A percentile compares a stretch with the other conserved stretches of the same genome.
These are phyloP conservation scores for Colletotrichum sp. DNA, from an alignment of 2,329 filamentous ascomycete species.

Conservation along the genomic window DNA sequence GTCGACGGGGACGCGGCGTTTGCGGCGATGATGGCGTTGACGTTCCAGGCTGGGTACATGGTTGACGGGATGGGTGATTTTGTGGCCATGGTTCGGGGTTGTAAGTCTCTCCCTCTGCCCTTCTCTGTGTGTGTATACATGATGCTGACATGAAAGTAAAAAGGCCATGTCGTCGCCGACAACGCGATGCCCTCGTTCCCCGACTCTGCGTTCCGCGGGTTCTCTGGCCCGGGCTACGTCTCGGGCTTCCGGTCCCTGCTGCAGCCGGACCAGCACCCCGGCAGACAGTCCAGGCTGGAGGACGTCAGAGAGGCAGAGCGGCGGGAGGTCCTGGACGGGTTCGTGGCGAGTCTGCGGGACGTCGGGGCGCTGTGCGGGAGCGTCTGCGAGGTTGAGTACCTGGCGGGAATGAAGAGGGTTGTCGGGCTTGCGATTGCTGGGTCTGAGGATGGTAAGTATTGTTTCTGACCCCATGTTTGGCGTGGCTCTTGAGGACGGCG, in stretches of 20 bases:
- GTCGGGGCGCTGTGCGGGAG: constrained; percentile 30
- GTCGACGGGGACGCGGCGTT: constrained; percentile 41
- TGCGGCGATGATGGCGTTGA: constrained; percentile 38
- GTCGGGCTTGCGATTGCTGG: constrained; percentile 28
- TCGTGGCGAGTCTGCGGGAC: constrained; percentile 11
- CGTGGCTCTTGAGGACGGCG: too few species aligned
- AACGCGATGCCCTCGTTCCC: constrained; percentile 23
- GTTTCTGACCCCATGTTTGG: neutral
- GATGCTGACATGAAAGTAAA: neutral
- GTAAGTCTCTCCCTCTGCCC: constrained; percentile 24
- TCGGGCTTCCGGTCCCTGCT: constrained; percentile 27
- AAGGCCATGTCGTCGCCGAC: constrained; percentile 31
- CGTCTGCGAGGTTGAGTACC: constrained; percentile 32
- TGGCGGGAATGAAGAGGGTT: constrained; percentile 35
- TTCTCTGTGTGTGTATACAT: neutral
- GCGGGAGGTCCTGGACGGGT: neutral
- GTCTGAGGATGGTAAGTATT: constrained; percentile 31
- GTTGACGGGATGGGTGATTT: constrained; percentile 44
- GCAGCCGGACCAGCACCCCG: neutral
- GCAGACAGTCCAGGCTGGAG: rapidly evolving
- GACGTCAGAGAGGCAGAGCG: neutral
- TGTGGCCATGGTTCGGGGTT: constrained; percentile 42
- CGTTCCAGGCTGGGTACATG: constrained; percentile 44
- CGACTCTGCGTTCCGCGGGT: constrained; percentile 28
- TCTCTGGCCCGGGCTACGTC: constrained; percentile 31